These are phyloP conservation scores for Mikania micrantha DNA, from an alignment of 129 eudicot species.

Conservation along the genomic window DNA sequence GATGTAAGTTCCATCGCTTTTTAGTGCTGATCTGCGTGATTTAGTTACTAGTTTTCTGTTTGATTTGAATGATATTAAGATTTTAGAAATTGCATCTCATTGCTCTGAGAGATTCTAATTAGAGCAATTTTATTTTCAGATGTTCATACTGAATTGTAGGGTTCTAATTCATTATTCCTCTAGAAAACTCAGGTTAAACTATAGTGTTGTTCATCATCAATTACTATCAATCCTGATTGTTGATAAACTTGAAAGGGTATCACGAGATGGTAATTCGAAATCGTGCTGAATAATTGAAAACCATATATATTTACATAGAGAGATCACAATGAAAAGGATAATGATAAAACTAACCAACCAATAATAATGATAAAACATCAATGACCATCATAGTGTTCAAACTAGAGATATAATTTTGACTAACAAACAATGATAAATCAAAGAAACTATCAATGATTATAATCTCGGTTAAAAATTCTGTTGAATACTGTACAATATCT, in stretches of 20 bases:
- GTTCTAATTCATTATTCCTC: background rate
- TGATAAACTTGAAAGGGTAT: no score
- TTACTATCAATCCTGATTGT: background rate
- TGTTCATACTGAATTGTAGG: background rate
- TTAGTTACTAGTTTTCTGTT: background rate
- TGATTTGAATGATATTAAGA: background rate
- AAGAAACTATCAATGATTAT: no score
- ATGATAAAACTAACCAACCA: no score
- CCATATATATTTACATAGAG: no score
- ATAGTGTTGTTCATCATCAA: background rate
- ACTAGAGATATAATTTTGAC: no score
- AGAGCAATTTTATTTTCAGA: background rate
- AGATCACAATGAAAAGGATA: no score
- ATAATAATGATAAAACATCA: no score
- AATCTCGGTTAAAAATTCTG: no score
- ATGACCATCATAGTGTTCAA: no score
- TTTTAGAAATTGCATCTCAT: background rate
- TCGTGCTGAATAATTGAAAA: no score
- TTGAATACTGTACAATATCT: background rate
- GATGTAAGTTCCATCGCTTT: constrained; percentile 42
- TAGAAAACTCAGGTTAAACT: background rate
- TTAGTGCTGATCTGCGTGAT: background rate
- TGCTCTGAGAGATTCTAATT: background rate
- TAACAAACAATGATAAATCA: no score
- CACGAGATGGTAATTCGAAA: no score